Percentiles rank a stretch among this genome's conserved stretches.
These are phyloP conservation scores for Candida sojae DNA, from an alignment of 1,139 yeast genomes.

Conservation along the genomic window DNA sequence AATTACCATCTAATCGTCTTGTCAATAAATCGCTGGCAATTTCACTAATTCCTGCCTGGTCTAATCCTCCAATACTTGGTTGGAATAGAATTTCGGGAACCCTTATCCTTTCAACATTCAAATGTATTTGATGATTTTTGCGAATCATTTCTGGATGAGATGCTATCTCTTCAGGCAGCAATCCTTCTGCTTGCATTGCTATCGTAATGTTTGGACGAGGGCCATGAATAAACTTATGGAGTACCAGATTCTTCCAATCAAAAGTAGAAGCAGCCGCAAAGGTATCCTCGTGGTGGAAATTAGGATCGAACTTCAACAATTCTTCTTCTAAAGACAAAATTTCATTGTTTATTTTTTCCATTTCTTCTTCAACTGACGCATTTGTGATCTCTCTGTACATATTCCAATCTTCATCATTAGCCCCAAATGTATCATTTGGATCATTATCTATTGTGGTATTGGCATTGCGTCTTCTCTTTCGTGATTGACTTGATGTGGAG, in stretches of 20 bases:
- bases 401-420: conserved; percentile 95
- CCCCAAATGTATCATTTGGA: conserved; percentile 93
- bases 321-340: conserved; percentile 70
- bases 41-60: conserved; percentile 90
- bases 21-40: conserved; percentile 66
- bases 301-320: conserved; percentile 78
- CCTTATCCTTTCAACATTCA: conserved; percentile 87
- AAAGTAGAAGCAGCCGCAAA: conserved; percentile 68
- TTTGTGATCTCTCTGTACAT: conserved; percentile 83
- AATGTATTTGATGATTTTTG: conserved; percentile 75
- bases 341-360: conserved; percentile 66
- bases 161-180: conserved; percentile 45
- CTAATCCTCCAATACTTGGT: conserved; percentile 94
- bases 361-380: conserved; percentile 69
- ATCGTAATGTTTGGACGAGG: conserved; percentile 63
- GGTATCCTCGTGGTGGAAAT: conserved; percentile 83
- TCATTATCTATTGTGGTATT: conserved; percentile 79
- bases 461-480: conserved; percentile 54
- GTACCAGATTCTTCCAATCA: conserved; percentile 80
- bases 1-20: conserved; percentile 57
- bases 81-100: conserved; percentile 92
- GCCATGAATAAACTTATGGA: conserved; percentile 88
- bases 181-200: conserved; percentile 46
- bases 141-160: conserved; percentile 46
- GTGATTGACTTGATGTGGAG: conserved; percentile 35